Percentiles rank a stretch among this genome's conserved stretches.
These are phyloP conservation scores for Rhododendron ovatum DNA, from an alignment of 148 eudicot genomes.

Conservation along the genomic window DNA sequence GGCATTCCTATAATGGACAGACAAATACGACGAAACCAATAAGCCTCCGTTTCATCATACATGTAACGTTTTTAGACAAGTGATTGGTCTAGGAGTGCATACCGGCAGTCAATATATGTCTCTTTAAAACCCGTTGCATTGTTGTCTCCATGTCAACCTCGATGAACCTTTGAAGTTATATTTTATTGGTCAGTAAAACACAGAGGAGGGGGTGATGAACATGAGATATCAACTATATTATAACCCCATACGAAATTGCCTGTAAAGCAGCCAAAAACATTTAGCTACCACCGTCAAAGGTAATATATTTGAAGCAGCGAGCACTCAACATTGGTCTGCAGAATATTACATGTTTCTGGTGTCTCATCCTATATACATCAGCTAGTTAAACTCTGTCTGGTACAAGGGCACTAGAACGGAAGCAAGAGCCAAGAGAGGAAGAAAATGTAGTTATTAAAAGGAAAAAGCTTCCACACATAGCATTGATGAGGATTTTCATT, in stretches of 20 bases:
- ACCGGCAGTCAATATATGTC: constrained; percentile 85
- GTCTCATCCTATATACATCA: not conserved
- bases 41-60: not conserved
- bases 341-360: not conserved
- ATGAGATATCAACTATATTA: not conserved
- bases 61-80: not conserved
- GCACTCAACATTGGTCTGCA: not conserved
- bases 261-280: not conserved
- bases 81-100: constrained; percentile 9
- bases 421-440: not conserved
- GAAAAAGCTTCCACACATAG: not conserved
- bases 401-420: not conserved
- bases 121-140: constrained; percentile 74
- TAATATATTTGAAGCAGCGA: not conserved
- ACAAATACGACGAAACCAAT: constrained; percentile 11
- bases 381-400: not conserved
- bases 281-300: not conserved
- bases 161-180: constrained; percentile 55
- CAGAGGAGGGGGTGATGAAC: not conserved
- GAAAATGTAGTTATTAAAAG: not conserved
- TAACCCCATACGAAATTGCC: not conserved
- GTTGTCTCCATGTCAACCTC: constrained; percentile 72
- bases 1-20: constrained; percentile 45
- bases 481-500: not conserved
- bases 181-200: not conserved